These are phyloP conservation scores for Setaria viridis DNA, from an alignment of 202 grass and related monocot genomes.

Conservation along the genomic window DNA sequence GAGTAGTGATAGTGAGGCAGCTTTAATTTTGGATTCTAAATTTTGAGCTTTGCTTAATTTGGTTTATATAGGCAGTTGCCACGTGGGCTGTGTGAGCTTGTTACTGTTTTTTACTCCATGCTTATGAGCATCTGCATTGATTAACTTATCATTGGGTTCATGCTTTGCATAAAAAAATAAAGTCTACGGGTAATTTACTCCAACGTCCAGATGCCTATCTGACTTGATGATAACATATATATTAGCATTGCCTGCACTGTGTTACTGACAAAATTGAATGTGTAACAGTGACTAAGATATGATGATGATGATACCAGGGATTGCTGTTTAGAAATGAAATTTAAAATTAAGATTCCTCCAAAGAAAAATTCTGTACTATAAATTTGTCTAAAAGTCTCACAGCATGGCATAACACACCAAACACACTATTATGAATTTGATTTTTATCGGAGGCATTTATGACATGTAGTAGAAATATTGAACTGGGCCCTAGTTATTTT, in stretches of 20 bases:
- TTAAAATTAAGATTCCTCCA: neutral
- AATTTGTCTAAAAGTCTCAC: no score
- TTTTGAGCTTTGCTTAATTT: neutral
- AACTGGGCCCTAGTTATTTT: no score
- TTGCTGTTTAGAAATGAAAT: neutral
- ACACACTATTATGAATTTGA: no score
- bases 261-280: constrained; percentile 16
- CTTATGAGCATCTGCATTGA: constrained; percentile 21
- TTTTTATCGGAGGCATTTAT: no score
- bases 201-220: constrained; percentile 22
- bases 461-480: no score
- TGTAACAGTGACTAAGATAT: constrained; percentile 5
- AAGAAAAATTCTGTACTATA: neutral
- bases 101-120: constrained; percentile 21
- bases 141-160: constrained; percentile 37
- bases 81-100: constrained; percentile 19
- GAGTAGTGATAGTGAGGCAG: neutral
- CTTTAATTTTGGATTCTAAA: constrained; percentile 13
- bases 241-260: neutral
- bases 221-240: constrained; percentile 11
- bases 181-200: constrained; percentile 30
- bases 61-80: constrained; percentile 8
- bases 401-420: no score
- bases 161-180: constrained; percentile 27
- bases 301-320: neutral